These are phyloP conservation scores for Fomitopsis palustris DNA, from an alignment of 1,284 basidiomycete species.

Conservation along the genomic window DNA sequence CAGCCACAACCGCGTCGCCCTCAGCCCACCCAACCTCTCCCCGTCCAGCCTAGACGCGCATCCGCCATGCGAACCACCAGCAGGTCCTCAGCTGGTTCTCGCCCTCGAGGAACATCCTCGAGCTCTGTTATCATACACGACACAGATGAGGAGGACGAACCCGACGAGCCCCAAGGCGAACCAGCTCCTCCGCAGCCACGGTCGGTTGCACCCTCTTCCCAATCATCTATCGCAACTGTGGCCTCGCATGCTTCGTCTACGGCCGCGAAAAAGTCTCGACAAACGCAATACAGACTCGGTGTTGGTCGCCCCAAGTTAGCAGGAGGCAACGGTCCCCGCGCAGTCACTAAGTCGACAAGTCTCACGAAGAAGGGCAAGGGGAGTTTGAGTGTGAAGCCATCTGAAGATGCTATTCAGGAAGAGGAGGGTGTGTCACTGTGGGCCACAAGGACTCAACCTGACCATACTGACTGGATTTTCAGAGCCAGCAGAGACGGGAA, in stretches of 20 bases:
- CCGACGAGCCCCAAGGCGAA: slow-evolving; percentile 7
- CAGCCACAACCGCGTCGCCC: slow-evolving; percentile 22
- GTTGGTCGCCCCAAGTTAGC: slow-evolving; percentile 65
- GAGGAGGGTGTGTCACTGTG: slow-evolving; percentile 28
- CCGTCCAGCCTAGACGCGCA: slow-evolving; percentile 21
- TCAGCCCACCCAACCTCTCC: slow-evolving; percentile 16
- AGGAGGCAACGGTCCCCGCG: slow-evolving; percentile 60
- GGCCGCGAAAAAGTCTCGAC: slow-evolving; percentile 65
- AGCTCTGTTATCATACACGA: slow-evolving; percentile 48
- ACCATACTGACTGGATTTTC: not conserved
- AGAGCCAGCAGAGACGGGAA: slow-evolving; percentile 1
- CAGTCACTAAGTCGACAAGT: slow-evolving; percentile 55
- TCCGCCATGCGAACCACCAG: slow-evolving; percentile 31
- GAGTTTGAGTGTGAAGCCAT: slow-evolving; percentile 46
- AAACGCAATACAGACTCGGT: slow-evolving; percentile 63
- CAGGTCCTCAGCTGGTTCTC: slow-evolving; percentile 28
- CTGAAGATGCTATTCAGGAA: slow-evolving; percentile 55
- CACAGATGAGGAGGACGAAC: slow-evolving; percentile 42
- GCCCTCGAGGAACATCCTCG: slow-evolving; percentile 35
- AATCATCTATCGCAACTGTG: slow-evolving; percentile 27
- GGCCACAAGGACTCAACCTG: not conserved
- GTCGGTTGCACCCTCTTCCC: slow-evolving; percentile 19
- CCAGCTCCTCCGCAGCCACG: slow-evolving; percentile 6
- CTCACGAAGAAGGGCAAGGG: slow-evolving; percentile 46
- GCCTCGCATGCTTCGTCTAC: too few species aligned